Evolutionary conservation across 352 stramenopile genomes (phyloP), one percentile per base, ranked within the genome.

Genomic region (Phytophthora brassicae): DNA sequence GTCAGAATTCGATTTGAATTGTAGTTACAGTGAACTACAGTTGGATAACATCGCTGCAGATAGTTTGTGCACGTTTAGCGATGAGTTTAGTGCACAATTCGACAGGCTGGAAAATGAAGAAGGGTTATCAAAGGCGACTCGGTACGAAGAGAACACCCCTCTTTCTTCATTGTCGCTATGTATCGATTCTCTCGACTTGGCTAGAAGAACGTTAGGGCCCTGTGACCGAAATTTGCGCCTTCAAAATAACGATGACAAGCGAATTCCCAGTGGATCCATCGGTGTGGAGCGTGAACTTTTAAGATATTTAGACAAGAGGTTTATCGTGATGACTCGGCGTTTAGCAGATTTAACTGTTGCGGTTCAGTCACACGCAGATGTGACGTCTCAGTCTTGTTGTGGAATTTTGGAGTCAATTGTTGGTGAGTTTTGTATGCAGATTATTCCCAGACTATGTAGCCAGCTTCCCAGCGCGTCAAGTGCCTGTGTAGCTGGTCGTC

Each of bases 401-500:
- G 47, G 58, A 24, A 2, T n/a, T 4, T 60, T 88, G 35, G 81
- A 90, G 42, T 45, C 61, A 0, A 58, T 87, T 22, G 17, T 88
- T n/a, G 77, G 70, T 3, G 75, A 76, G 7, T 90, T 87, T 47
- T 85, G 76, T 44, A 38, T 90, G 35, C 74, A 90, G 24, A 72
- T 78, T 7, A 43, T 90, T 44, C 54, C 66, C 9, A 67, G 68
- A 20, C 60, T 88, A 4, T 88, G 75, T 46, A 75, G 81, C 35
- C 77, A 86, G 42, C 72, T 90, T 36, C 74, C 76, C 46, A 48
- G 57, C 62, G 12, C 72, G 31, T 19, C 70, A 38, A 58, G 64
- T 50, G 56, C 63, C 48, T 56, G 61, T 59, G 17, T 69, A 53
- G 23, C 48, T 16, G 52, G 64, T 35, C 24, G 74, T 51, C 11